Conservation (phyloP, 176 grass and related monocot genomes). For the Puccinellia tenuiflora region DNA sequence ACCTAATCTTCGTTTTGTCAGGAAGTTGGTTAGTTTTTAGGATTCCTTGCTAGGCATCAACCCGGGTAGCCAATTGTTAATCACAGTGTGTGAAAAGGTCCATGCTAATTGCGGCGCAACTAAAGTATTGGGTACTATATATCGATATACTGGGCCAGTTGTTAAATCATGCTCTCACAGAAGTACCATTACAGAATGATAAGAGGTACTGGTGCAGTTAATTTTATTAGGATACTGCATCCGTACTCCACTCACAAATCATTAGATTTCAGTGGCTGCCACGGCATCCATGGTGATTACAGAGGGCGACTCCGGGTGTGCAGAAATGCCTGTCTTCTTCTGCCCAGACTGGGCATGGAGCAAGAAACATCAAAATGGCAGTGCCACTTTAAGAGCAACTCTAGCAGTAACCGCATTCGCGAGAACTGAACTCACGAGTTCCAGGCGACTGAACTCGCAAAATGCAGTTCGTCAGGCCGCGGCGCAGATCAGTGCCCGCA, state of each 20-base stretch:
- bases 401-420: too few species aligned
- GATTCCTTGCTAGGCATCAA: slow-evolving; percentile 34
- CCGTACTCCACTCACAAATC: slow-evolving; percentile 15
- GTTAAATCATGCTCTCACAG: not conserved
- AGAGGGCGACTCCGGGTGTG: not conserved
- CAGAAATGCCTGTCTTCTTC: not conserved
- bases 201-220: not conserved
- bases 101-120: slow-evolving; percentile 20
- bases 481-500: too few species aligned
- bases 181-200: slow-evolving; percentile 2
- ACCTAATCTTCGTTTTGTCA: not conserved
- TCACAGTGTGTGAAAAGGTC: slow-evolving; percentile 19
- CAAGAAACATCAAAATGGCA: not conserved
- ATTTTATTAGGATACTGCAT: slow-evolving; percentile 12
- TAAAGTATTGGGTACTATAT: not conserved
- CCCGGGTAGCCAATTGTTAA: slow-evolving; percentile 19
- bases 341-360: not conserved
- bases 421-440: too few species aligned
- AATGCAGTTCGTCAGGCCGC: too few species aligned
- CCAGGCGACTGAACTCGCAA: too few species aligned
- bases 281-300: slow-evolving; percentile 26
- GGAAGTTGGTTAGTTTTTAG: slow-evolving; percentile 8
- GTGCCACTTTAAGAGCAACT: not conserved
- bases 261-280: slow-evolving; percentile 31
- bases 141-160: not conserved